Conservation (phyloP, 2,329 filamentous ascomycete genomes). For the Trichoderma harzianum region DNA sequence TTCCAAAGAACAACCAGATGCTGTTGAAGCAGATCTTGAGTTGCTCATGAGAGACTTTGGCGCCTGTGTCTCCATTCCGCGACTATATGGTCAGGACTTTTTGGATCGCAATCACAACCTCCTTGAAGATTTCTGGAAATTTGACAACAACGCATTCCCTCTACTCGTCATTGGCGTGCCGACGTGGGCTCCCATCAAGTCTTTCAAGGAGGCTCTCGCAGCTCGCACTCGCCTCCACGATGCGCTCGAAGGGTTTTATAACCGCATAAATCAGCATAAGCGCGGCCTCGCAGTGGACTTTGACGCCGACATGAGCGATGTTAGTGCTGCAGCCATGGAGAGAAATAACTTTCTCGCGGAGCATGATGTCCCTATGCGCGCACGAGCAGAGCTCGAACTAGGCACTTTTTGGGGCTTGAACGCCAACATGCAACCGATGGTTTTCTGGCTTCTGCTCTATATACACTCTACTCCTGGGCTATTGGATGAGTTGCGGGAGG, state of each 20-base stretch:
- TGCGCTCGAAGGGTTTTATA: neutral
- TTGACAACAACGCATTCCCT: slow-evolving; percentile 24
- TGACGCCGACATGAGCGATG: slow-evolving; percentile 21
- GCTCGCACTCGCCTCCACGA: slow-evolving; percentile 21
- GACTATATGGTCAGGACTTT: slow-evolving; percentile 25
- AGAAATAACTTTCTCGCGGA: slow-evolving; percentile 22
- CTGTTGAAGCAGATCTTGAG: slow-evolving; percentile 11
- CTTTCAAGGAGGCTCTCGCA: slow-evolving; percentile 21
- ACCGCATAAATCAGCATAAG: neutral
- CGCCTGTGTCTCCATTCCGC: slow-evolving; percentile 24
- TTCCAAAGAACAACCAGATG: neutral
- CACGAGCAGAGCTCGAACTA: neutral
- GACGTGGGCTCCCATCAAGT: slow-evolving; percentile 22
- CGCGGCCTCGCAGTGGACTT: slow-evolving; percentile 16
- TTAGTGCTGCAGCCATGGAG: slow-evolving; percentile 18
- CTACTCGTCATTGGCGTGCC: slow-evolving; percentile 24
- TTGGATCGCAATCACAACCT: slow-evolving; percentile 19
- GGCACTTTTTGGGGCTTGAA: slow-evolving; percentile 24
- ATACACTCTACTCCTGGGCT: slow-evolving; percentile 21
- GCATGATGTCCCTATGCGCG: slow-evolving; percentile 9
- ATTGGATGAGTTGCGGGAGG: slow-evolving; percentile 18
- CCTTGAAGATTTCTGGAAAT: slow-evolving; percentile 24
- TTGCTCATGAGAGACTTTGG: slow-evolving; percentile 23
- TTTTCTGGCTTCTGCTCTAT: slow-evolving; percentile 25
- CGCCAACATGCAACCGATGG: slow-evolving; percentile 23